Evolutionary conservation across 2,329 filamentous ascomycete species (phyloP).

Genomic region (Aspergillus cejpii): DNA sequence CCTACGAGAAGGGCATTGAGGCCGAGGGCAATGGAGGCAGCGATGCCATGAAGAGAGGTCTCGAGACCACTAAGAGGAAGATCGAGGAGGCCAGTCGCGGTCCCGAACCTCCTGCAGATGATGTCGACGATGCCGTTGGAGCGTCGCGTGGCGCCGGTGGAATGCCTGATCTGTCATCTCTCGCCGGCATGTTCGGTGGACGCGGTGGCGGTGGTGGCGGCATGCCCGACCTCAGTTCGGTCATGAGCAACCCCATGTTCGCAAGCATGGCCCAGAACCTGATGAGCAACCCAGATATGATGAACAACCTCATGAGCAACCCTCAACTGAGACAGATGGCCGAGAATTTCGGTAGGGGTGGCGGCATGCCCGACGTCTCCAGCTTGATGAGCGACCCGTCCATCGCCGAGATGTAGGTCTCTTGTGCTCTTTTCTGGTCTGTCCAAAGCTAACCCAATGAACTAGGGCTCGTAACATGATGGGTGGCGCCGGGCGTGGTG

Average conservation of each 20-base stretch:
- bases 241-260: slow-evolving; percentile 99
- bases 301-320: slow-evolving; percentile 91
- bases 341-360: slow-evolving; percentile 63
- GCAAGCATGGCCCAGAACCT: slow-evolving; percentile 92
- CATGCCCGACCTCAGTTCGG: slow-evolving; percentile 77
- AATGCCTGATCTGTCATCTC: slow-evolving; percentile 63
- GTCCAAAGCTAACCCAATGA: slow-evolving; percentile 10
- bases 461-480: slow-evolving; percentile 61
- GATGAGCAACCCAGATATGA: slow-evolving; percentile 92
- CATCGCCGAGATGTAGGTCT: slow-evolving; percentile 83
- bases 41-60: slow-evolving; percentile 96
- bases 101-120: slow-evolving; percentile 45
- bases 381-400: slow-evolving; percentile 85
- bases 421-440: neutral
- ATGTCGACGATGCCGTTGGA: slow-evolving; percentile 46
- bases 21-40: slow-evolving; percentile 89
- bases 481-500: slow-evolving; percentile 48
- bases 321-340: slow-evolving; percentile 83
- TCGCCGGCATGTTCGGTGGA: slow-evolving; percentile 66
- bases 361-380: slow-evolving; percentile 82
- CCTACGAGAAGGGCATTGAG: slow-evolving; percentile 87
- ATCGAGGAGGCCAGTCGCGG: slow-evolving; percentile 70
- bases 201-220: slow-evolving; percentile 56
- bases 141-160: slow-evolving; percentile 47
- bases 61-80: slow-evolving; percentile 82